Evolutionary conservation across 352 stramenopile genomes (phyloP), one percentile per base, ranked within the genome.

Genomic region (Globisporangium parvum): DNA sequence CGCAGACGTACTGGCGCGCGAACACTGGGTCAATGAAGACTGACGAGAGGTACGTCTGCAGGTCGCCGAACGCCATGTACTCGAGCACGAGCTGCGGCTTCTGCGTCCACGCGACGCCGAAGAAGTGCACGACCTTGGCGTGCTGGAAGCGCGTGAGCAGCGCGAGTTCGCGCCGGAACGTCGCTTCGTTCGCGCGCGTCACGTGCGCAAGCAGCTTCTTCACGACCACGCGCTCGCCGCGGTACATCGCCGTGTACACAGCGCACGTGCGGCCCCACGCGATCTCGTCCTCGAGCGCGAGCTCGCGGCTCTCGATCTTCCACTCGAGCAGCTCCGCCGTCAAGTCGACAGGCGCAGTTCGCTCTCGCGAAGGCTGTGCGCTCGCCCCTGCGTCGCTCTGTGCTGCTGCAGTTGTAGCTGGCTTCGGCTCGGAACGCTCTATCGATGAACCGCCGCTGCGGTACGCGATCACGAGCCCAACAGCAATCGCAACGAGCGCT

Each of bases 31-130:
- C 53, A 2, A 53, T 51, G 10, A 53, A 59, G 24, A 60, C 41
- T 3, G 51, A 45, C 41, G 50, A 52, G 26, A 62, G 15, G 41
- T 65, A 62, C 41, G 60, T 65, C 51, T 65, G 57, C 17, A 70
- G 50, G 47, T 72, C 65, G 2, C 65, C 65, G 14, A 53, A 55
- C n/a, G 60, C 46, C 65, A 70, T 72, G 47, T 67, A 72, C 62
- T 72, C 65, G 23, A 52, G 52, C 14, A 65, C 46, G 5, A 70
- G 41, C 21, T 60, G 57, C 10, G 65, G 37, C 6, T 61, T 50
- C 5, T 55, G 59, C 3, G 31, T 24, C 60, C 60, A 72, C 49
- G 61, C 47, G 15, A 69, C 40, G 10, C 65, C 62, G 28, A 58
- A 39, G 24, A 72, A 65, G 10, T 31, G 47, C 12, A 72, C 57